phyloP scores from a whole-genome alignment of 495 filamentous ascomycete species.

The Elaphomyces granulatus region DNA sequence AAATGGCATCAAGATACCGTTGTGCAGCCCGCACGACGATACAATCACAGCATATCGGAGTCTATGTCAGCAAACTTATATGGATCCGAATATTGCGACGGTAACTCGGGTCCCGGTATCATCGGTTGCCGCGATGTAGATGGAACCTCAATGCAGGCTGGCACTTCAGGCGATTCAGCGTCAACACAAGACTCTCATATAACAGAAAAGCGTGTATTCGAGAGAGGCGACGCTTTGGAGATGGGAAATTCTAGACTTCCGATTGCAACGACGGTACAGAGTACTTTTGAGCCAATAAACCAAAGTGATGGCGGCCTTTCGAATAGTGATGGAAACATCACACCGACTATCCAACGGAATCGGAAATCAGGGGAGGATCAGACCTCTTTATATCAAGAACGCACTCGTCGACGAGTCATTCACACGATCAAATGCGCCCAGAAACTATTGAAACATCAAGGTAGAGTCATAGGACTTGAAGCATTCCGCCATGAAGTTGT shows the following conservation, averaged over 20 bases:
- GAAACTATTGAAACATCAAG: conserved; percentile 8
- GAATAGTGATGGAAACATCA: too few species aligned
- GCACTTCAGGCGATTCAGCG: too few species aligned
- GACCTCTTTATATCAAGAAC: too few species aligned
- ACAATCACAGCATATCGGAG: conserved; percentile 8
- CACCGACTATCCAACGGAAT: too few species aligned
- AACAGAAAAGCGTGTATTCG: too few species aligned
- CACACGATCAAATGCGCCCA: conserved; percentile 9
- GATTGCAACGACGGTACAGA: neutral
- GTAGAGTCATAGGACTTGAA: conserved; percentile 9
- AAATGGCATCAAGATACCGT: conserved; percentile 13
- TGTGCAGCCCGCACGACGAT: neutral
- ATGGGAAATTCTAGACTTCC: conserved; percentile 4
- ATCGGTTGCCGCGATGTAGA: too few species aligned
- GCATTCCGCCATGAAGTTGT: conserved; percentile 10
- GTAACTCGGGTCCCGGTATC: conserved; percentile 3
- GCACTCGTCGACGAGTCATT: conserved; percentile 4
- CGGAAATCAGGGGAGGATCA: neutral
- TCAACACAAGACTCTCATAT: too few species aligned
- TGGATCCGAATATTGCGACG: neutral
- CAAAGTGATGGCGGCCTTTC: too few species aligned
- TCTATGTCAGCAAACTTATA: neutral
- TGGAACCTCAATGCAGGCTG: too few species aligned
- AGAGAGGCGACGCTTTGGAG: conserved; percentile 3
- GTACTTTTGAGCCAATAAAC: too few species aligned